Conservation (phyloP, 2,329 filamentous ascomycete genomes). For the Pestalotiopsis sp. region DNA sequence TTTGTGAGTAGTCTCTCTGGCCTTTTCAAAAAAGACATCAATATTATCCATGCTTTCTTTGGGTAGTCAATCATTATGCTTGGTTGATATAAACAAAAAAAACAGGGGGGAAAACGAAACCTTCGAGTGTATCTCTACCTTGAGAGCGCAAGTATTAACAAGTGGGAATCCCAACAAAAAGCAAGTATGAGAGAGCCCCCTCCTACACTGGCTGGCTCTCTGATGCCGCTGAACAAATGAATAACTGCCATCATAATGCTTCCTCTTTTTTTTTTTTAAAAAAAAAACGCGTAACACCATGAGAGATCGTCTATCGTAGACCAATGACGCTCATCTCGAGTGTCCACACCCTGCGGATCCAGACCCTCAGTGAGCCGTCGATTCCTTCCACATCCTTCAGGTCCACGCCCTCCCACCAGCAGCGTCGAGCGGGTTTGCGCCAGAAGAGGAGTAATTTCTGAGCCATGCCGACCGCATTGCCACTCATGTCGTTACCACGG, state of each 20-base stretch:
- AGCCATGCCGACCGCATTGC: constrained; percentile 91
- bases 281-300: neutral
- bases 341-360: constrained; percentile 98
- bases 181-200: neutral
- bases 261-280: neutral
- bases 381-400: constrained; percentile 87
- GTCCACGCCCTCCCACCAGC: constrained; percentile 99
- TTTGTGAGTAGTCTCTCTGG: too few species aligned
- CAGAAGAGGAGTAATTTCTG: constrained; percentile 97
- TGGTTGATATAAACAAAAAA: neutral
- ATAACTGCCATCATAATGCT: neutral
- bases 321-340: constrained; percentile 97
- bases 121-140: constrained; percentile 7
- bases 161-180: constrained; percentile 3
- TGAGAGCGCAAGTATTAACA: constrained; percentile 8
- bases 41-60: neutral
- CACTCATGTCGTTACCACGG: constrained; percentile 74
- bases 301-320: constrained; percentile 56
- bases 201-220: constrained; percentile 2
- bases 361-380: constrained; percentile 91
- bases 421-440: constrained; percentile 93
- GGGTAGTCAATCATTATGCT: neutral
- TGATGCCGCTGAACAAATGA: constrained; percentile 7
- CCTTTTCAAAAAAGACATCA: neutral
- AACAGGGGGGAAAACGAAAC: neutral